Conservation (phyloP, 2,329 filamentous ascomycete species). For the Trichoderma asperellum region DNA sequence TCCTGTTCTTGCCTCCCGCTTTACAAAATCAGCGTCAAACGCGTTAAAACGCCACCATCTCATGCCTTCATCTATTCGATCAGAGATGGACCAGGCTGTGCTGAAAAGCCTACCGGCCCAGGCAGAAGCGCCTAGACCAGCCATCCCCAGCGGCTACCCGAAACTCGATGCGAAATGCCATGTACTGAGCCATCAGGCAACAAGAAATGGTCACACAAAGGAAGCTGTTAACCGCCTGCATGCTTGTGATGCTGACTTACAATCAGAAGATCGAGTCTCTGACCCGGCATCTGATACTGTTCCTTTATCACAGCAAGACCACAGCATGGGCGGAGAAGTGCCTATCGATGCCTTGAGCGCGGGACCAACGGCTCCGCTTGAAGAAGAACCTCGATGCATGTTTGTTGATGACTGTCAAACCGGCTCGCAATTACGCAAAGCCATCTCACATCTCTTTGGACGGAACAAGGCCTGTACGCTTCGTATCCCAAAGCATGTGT, state of each 20-base stretch:
- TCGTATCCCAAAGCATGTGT: constrained; percentile 68
- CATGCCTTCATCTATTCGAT: constrained; percentile 31
- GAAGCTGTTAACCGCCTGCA: not conserved
- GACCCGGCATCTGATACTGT: not conserved
- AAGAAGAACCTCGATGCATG: constrained; percentile 50
- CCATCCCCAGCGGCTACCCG: not conserved
- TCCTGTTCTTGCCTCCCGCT: constrained; percentile 47
- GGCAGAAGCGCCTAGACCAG: not conserved
- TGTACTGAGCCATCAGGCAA: not conserved
- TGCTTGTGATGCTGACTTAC: not conserved
- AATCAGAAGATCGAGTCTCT: not conserved
- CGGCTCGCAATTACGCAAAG: constrained; percentile 68
- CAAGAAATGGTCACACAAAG: not conserved
- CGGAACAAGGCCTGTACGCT: constrained; percentile 80
- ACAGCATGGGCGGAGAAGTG: not conserved
- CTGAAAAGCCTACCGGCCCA: not conserved
- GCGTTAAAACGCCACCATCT: constrained; percentile 28
- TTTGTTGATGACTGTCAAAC: constrained; percentile 62
- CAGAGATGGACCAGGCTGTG: constrained; percentile 27
- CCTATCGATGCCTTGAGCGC: not conserved
- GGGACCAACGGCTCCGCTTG: not conserved
- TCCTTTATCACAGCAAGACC: not conserved
- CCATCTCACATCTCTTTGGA: constrained; percentile 80
- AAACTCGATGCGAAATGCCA: not conserved
- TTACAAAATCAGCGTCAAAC: constrained; percentile 12